Percentiles rank a stretch among this genome's conserved stretches.
Evolutionary conservation across 768 basidiomycete species (phyloP).

Genomic region (Russula sp.): DNA sequence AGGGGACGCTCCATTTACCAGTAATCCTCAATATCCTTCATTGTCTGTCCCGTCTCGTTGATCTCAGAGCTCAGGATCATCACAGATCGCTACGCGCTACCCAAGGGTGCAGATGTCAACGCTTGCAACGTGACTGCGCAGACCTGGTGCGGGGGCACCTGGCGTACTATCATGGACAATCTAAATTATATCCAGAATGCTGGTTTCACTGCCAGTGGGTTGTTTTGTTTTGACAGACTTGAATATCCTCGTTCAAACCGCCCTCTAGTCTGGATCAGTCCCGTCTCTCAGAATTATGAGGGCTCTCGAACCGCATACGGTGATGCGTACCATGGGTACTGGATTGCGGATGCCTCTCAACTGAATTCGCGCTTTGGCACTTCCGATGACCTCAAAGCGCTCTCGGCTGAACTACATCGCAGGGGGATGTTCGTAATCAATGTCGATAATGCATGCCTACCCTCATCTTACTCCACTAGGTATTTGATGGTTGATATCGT

Average conservation of each 20-base stretch:
- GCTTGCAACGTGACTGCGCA: constrained; percentile 52
- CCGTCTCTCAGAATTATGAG: constrained; percentile 70
- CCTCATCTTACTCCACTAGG: constrained; percentile 27
- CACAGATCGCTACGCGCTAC: constrained; percentile 70
- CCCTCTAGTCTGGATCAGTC: constrained; percentile 72
- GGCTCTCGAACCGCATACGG: constrained; percentile 67
- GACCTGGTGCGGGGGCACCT: constrained; percentile 85
- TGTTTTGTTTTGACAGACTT: constrained; percentile 17
- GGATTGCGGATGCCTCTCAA: constrained; percentile 60
- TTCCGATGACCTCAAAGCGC: constrained; percentile 59
- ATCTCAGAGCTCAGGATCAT: constrained; percentile 40
- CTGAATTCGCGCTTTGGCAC: constrained; percentile 71
- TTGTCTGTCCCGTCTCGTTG: background rate
- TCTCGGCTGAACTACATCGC: constrained; percentile 57
- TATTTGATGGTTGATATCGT: constrained; percentile 84
- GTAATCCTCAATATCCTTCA: constrained; percentile 30
- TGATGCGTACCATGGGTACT: constrained; percentile 83
- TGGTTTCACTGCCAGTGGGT: constrained; percentile 69
- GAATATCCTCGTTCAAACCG: background rate
- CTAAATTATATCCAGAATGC: constrained; percentile 82
- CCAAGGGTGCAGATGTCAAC: constrained; percentile 41
- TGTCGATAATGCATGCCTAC: background rate
- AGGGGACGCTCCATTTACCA: constrained; percentile 75
- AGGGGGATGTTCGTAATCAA: constrained; percentile 52
- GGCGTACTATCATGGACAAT: constrained; percentile 63